Base-by-base conservation (phyloP, 495 filamentous ascomycete species). In the Aspergillus sparsus region DNA sequence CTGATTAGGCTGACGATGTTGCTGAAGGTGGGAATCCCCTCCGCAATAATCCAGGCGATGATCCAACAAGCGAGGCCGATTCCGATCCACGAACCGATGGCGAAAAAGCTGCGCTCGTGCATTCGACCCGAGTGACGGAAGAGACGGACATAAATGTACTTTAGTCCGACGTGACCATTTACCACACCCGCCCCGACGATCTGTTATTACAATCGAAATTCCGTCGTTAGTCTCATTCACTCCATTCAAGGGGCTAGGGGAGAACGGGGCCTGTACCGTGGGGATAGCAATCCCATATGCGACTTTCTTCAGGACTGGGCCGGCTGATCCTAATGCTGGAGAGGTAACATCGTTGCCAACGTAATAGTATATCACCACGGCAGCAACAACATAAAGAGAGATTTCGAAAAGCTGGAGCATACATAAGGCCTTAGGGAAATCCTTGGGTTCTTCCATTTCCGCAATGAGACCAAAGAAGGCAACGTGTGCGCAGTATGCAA, bases 391-490 rank as follows among this genome's bases (percentile, higher is more conserved):
- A 72, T 94, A 93, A 33, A 92, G 81, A 59, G 74, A 62, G 36
- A 86, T 88, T 65, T 90, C 87, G 51, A 84, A 82, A 59, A 78
- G 60, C 62, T 89, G 87, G 3, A 90, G 83, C 55, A 85, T 68
- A 58, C 79, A 80, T 36, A 92, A 81, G 2, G 89, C 81, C 75
- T 89, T 90, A 56, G 79, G 76, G 66, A 83, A 90, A 65, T 90
- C 84, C 44, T 72, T 65, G 1, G 88, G 89, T 0, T 83, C 80
- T 65, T 87, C 83, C 82, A 93, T 87, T 70, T 93, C 90, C 58
- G 87, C 83, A 66, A 90, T 88, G 67, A 93, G 86, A 57, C 79
- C 83, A 77, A 93, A 89, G 76, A 91, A 87, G 65, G 87, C 83
- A 66, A 89, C 77, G 77, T 90, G 82, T 60, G 88, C 77, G 77